These are phyloP conservation scores for Lentinula guzmanii DNA, from an alignment of 768 basidiomycete species.

Conservation along the genomic window DNA sequence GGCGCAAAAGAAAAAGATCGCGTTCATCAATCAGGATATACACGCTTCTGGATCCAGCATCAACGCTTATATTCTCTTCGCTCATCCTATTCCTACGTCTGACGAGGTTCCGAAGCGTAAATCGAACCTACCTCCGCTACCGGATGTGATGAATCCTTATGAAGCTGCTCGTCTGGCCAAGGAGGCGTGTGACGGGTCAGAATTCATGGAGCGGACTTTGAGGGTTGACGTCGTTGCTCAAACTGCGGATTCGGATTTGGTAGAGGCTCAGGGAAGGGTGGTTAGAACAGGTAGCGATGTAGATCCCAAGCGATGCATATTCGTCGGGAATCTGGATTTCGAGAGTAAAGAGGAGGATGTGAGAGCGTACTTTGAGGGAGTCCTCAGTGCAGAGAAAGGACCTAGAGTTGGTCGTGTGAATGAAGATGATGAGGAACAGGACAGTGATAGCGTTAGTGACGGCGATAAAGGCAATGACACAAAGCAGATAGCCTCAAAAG, in stretches of 20 bases:
- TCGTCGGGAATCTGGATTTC: slow-evolving; percentile 93
- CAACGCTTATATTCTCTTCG: slow-evolving; percentile 91
- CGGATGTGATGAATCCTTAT: slow-evolving; percentile 55
- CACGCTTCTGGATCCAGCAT: slow-evolving; percentile 71
- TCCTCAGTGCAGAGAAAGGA: slow-evolving; percentile 69
- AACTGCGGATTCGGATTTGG: slow-evolving; percentile 12
- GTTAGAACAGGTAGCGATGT: slow-evolving; percentile 25
- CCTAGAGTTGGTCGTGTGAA: slow-evolving; percentile 28
- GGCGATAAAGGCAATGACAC: slow-evolving; percentile 22
- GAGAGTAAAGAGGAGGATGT: slow-evolving; percentile 88
- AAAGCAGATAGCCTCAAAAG: slow-evolving; percentile 4
- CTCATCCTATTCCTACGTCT: slow-evolving; percentile 48
- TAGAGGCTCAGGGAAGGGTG: slow-evolving; percentile 15
- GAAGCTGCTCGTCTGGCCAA: slow-evolving; percentile 61
- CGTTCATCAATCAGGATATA: slow-evolving; percentile 90
- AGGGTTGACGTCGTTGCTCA: slow-evolving; percentile 67
- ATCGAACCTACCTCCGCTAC: slow-evolving; percentile 44
- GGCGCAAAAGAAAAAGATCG: slow-evolving; percentile 86
- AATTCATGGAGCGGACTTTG: slow-evolving; percentile 73
- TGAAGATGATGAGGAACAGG: slow-evolving; percentile 10
- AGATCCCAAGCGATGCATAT: slow-evolving; percentile 80
- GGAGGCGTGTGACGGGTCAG: slow-evolving; percentile 56
- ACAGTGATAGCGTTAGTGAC: slow-evolving; percentile 4
- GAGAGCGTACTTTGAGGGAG: slow-evolving; percentile 76
- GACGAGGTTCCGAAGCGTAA: background rate